phyloP scores from a whole-genome alignment of 2,329 filamentous ascomycete genomes.

The Calonectria crousiana region DNA sequence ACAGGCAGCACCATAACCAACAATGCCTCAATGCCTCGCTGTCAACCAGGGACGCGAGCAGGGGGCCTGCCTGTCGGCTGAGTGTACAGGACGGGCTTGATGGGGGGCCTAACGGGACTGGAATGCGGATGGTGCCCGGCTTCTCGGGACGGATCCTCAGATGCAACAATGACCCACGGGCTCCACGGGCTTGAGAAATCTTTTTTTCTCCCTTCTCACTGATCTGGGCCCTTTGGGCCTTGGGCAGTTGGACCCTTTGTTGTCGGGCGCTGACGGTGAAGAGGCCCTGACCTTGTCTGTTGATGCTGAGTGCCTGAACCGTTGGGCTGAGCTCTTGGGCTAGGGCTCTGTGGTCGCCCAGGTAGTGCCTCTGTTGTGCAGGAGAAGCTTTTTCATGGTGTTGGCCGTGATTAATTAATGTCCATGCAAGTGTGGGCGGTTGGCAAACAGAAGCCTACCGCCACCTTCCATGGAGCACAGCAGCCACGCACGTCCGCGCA shows the following conservation, averaged over 20 bases:
- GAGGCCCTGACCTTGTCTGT: conserved; percentile 36
- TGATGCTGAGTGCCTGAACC: conserved; percentile 38
- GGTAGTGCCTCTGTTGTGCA: conserved; percentile 12
- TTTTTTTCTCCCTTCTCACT: conserved; percentile 8
- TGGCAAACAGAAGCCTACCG: not conserved
- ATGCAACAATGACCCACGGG: conserved; percentile 31
- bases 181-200: conserved; percentile 26
- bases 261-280: conserved; percentile 26
- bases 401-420: not conserved
- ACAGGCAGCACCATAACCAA: conserved; percentile 9
- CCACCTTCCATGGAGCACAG: not conserved
- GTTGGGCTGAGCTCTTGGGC: conserved; percentile 37
- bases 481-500: not conserved
- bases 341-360: not conserved
- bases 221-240: conserved; percentile 10
- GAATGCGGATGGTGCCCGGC: conserved; percentile 35
- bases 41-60: conserved; percentile 10
- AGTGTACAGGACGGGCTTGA: conserved; percentile 22
- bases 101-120: conserved; percentile 17
- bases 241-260: conserved; percentile 27
- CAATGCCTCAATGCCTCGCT: conserved; percentile 12
- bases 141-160: conserved; percentile 33
- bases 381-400: not conserved
- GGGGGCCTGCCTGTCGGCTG: conserved; percentile 18
- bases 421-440: not conserved